Base-by-base conservation (phyloP, 2,329 filamentous ascomycete genomes). In the Fusarium armeniacum region DNA sequence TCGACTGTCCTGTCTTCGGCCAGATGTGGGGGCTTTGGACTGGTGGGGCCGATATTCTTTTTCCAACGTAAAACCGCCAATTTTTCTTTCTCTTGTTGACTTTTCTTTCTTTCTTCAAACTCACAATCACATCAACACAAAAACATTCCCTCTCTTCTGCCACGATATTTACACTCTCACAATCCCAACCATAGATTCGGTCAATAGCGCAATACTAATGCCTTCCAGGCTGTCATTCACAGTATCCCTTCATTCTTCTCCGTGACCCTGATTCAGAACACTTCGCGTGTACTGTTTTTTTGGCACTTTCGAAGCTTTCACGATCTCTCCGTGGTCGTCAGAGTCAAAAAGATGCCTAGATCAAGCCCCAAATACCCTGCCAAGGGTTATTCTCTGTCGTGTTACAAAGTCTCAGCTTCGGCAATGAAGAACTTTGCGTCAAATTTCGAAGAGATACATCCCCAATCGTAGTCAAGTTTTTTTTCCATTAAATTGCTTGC, bases 271-370 rank as follows among this genome's bases (percentile, higher is more conserved):
- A 46, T 54, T 24, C 38, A 52, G 33, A 54, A 36, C 40, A 52
- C n/a, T 10, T 30, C 24, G 28, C 28, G 28, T 53, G 59, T 55
- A 55, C 64, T 54, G 35, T 4, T 72, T 80, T 72, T 80, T 73
- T 80, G 92, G 93, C 92, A 90, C 92, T 92, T 92, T 96, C 93
- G 93, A 96, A 96, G 93, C 93, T 94, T 93, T 92, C 83, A 85
- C 85, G 90, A 86, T 81, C 85, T 83, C 70, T 73, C 87, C 80
- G 87, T 93, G 90, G 88, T 91, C 90, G 87, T 84, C 78, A 92
- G 86, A 93, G 92, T 95, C 93, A 95, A 94, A 89, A 89, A 89
- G 91, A 82, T 87, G 92, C 92, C 93, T 88, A 95, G 84, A 95
- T 78, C 78, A 84, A 86, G 91, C 83, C 86, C 86, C 82, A 90